Conservation (phyloP, 2,329 filamentous ascomycete species). For the Fusarium fujikuroi region DNA sequence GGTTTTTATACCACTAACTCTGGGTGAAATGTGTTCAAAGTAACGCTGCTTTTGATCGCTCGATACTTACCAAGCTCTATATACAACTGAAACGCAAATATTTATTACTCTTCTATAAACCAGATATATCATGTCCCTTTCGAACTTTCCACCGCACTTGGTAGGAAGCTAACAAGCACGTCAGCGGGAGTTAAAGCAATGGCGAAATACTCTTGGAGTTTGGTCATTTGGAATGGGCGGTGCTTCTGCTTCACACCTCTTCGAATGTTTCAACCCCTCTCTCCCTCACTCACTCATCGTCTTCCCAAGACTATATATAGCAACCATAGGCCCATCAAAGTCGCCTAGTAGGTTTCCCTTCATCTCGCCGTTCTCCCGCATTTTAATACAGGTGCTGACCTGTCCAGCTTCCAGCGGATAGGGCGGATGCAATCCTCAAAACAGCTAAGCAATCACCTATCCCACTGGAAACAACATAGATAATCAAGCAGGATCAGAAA, state of each 20-base stretch:
- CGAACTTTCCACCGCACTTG: not conserved
- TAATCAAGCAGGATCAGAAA: not conserved
- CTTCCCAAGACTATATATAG: slow-evolving; percentile 51
- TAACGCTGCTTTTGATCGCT: not conserved
- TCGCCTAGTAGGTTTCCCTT: no score
- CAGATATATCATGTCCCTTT: not conserved
- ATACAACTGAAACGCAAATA: not conserved
- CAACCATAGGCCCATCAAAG: slow-evolving; percentile 52
- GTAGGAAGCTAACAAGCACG: not conserved
- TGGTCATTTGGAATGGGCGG: not conserved
- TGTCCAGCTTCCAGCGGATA: not conserved
- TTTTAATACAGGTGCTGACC: no score
- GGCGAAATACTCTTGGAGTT: not conserved
- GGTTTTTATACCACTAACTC: no score
- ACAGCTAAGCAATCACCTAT: not conserved
- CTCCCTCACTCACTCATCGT: no score
- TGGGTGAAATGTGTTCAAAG: no score
- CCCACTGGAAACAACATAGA: fast-evolving
- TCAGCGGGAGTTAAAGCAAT: not conserved
- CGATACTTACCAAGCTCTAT: not conserved
- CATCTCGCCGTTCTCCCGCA: no score
- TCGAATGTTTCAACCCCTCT: no score
- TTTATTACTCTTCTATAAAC: not conserved
- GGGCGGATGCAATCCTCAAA: not conserved
- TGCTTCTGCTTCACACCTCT: no score